phyloP scores from a whole-genome alignment of 768 basidiomycete genomes.

The Daedaleopsis sinensis region DNA sequence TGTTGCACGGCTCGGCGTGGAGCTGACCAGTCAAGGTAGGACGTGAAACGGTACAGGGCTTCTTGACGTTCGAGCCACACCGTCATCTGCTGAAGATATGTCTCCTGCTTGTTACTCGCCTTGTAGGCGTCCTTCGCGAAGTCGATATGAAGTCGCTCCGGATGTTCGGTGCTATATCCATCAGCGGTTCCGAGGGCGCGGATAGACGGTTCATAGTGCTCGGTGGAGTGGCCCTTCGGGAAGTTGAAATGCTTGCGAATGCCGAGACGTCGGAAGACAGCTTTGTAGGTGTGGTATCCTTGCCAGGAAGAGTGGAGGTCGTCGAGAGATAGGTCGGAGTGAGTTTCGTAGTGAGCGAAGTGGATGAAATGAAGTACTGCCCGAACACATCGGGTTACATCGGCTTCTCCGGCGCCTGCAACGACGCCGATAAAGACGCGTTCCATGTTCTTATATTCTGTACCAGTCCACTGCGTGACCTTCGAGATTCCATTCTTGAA shows the following conservation, averaged over 20 bases:
- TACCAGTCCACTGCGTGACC: constrained; percentile 47
- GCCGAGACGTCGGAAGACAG: too few species aligned
- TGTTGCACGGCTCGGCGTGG: background rate
- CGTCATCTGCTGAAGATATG: constrained; percentile 41
- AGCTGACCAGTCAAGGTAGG: constrained; percentile 31
- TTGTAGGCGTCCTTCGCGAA: constrained; percentile 39
- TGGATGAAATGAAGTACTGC: too few species aligned
- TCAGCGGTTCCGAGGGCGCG: constrained; percentile 8
- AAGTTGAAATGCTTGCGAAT: too few species aligned
- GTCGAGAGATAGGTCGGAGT: too few species aligned
- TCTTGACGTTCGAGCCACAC: constrained; percentile 40
- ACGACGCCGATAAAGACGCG: too few species aligned
- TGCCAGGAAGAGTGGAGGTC: too few species aligned
- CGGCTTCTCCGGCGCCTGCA: too few species aligned
- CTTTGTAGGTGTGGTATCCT: too few species aligned
- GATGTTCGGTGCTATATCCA: constrained; percentile 32
- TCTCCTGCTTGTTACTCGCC: constrained; percentile 25
- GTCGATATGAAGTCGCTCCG: constrained; percentile 45
- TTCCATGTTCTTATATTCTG: constrained; percentile 30
- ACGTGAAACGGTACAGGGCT: constrained; percentile 30
- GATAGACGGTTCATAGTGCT: background rate
- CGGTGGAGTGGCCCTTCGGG: background rate
- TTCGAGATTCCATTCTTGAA: constrained; percentile 47
- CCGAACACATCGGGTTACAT: too few species aligned
- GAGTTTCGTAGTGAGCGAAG: too few species aligned